phyloP scores from a whole-genome alignment of 2,329 filamentous ascomycete species.

The Trichoderma pleuroti region DNA sequence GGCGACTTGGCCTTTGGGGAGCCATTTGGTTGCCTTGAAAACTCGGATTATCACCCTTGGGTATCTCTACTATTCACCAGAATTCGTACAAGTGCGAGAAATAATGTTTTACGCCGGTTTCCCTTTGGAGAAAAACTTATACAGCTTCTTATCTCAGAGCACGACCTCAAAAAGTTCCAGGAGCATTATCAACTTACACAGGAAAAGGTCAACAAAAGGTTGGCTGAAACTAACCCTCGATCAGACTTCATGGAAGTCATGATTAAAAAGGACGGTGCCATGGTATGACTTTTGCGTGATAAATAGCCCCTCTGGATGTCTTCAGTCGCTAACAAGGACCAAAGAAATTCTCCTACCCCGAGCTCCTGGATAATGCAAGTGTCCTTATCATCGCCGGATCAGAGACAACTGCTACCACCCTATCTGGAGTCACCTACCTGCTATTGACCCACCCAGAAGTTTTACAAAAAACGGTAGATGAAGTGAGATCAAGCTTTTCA shows the following conservation, averaged over 20 bases:
- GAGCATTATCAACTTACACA: neutral
- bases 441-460: constrained; percentile 30
- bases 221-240: neutral
- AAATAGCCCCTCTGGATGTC: no score
- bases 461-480: constrained; percentile 33
- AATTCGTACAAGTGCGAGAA: neutral
- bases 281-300: neutral
- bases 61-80: constrained; percentile 25
- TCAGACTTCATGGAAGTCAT: constrained; percentile 7
- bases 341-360: neutral
- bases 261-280: neutral
- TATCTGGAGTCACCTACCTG: constrained; percentile 28
- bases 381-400: constrained; percentile 29
- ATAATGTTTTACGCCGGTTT: neutral
- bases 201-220: constrained; percentile 5
- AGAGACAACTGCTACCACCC: constrained; percentile 33
- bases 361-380: constrained; percentile 8
- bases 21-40: constrained; percentile 28
- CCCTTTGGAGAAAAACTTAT: neutral
- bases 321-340: neutral
- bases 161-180: neutral
- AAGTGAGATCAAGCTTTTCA: constrained; percentile 27
- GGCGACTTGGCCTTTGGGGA: constrained; percentile 31
- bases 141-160: neutral
- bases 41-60: constrained; percentile 28